A percentile compares a stretch with the other conserved stretches of the same genome.
These are phyloP conservation scores for Ichthyophthirius multifiliis DNA, from an alignment of 169 alveolate species.

Conservation along the genomic window DNA sequence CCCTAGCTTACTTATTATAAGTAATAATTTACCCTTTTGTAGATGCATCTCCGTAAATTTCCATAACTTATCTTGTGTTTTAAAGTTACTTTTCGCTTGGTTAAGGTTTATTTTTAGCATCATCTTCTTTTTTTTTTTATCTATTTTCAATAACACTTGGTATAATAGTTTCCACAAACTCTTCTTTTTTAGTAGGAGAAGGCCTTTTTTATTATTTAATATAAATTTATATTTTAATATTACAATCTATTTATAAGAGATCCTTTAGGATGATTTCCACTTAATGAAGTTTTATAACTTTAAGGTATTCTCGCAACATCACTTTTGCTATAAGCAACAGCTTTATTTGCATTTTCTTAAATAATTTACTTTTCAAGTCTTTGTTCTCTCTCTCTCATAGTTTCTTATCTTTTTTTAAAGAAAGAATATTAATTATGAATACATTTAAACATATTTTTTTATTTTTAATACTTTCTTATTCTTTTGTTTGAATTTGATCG, in stretches of 20 bases:
- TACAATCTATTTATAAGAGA: conserved; percentile 2
- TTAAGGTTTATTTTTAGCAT: conserved; percentile 1
- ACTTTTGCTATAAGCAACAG: conserved; percentile 28
- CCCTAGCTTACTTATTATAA: not conserved
- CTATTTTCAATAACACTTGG: conserved; percentile 2
- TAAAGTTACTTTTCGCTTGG: not conserved
- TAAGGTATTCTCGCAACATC: conserved; percentile 45
- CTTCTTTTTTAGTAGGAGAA: conserved; percentile 15
- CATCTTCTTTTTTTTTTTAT: not conserved
- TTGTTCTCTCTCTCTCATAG: conserved; percentile 36
- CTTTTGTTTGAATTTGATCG: conserved; percentile 9
- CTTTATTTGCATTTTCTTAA: conserved; percentile 17
- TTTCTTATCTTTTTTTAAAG: not conserved
- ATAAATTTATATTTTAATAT: not conserved
- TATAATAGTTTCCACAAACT: conserved; percentile 18
- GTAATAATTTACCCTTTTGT: not conserved
- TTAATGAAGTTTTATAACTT: conserved; percentile 27
- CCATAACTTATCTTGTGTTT: not conserved
- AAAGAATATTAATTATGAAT: not conserved
- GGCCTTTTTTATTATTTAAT: not conserved
- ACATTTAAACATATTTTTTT: not conserved
- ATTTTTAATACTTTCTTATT: not conserved
- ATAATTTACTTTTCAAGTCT: conserved; percentile 24
- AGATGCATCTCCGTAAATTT: not conserved
- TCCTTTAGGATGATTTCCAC: conserved; percentile 4